Base-by-base conservation (phyloP, 2,329 filamentous ascomycete species). In the Trichoderma guizhouense region DNA sequence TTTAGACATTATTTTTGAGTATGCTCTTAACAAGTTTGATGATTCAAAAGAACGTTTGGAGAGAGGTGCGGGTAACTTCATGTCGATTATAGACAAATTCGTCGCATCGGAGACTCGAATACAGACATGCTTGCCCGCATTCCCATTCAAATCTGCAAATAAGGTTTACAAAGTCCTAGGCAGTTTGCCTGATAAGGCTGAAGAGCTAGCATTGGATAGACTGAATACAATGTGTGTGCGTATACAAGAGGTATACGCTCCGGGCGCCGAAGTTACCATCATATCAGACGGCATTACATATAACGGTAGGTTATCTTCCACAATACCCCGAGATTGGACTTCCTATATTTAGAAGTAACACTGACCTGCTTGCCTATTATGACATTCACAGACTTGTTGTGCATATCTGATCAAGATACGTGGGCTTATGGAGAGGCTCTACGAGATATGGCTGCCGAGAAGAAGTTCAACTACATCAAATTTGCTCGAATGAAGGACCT, bases 211-310 rank as follows among this genome's bases (percentile, higher is more conserved):
- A 0, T 74, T 80, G 0, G 73, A 68, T 2, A 73, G 77, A 0
- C 55, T 80, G 2, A 76, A 80, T 24, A 72, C 67, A 15, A 78
- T 80, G 74, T 80, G 79, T n/a, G 26, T 34, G 2, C 71, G 74
- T 5, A 79, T 80, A n/a, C 30, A 70, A 1, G 69, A 79, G 2
- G 47, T 79, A 1, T 80, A 80, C n/a, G 7, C 55, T 0, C 78
- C 79, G 5, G 79, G 79, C 2, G 79, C 79, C 1, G 55, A 74
- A 12, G 71, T 77, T 2, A 82, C 81, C 21, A 87, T 88, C 47
- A 82, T 86, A 11, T 87, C 86, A 0, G 86, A 88, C 74, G 86
- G 86, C 0, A 79, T 88, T 18, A 83, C 85, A 1, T 88, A 88
- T 58, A 88, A 87, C 71, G 86, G 85, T 86, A 75, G 30, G 78